Percentiles rank a stretch among this genome's conserved stretches.
phyloP scores from a whole-genome alignment of 1,139 yeast species.

The Protomyces inouyei region DNA sequence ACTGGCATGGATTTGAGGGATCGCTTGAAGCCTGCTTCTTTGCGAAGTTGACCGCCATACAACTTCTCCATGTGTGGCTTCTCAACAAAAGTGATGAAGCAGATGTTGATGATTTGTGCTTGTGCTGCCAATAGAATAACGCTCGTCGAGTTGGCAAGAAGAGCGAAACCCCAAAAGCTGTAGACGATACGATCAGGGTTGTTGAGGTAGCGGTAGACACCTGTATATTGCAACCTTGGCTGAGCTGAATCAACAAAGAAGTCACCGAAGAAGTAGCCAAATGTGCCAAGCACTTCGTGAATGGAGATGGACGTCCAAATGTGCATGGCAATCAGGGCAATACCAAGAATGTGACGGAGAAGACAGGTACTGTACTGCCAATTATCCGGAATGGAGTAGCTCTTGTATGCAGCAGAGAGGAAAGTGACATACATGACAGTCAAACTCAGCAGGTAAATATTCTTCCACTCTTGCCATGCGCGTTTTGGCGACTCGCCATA shows the following conservation, averaged over 20 bases:
- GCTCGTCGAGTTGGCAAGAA: slow-evolving; percentile 57
- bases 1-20: slow-evolving; percentile 46
- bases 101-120: slow-evolving; percentile 66
- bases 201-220: slow-evolving; percentile 76
- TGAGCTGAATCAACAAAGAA: slow-evolving; percentile 62
- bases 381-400: slow-evolving; percentile 20
- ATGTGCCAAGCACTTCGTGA: slow-evolving; percentile 69
- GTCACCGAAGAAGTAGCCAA: slow-evolving; percentile 90
- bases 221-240: slow-evolving; percentile 60
- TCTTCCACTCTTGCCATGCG: slow-evolving; percentile 74
- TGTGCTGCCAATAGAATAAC: slow-evolving; percentile 55
- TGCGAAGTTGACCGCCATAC: slow-evolving; percentile 56
- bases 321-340: slow-evolving; percentile 55
- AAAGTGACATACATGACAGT: slow-evolving; percentile 45
- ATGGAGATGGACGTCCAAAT: slow-evolving; percentile 69
- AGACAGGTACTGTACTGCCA: slow-evolving; percentile 37
- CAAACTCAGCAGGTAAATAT: slow-evolving; percentile 53
- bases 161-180: slow-evolving; percentile 70
- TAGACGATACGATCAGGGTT: slow-evolving; percentile 83
- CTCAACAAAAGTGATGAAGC: slow-evolving; percentile 69
- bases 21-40: slow-evolving; percentile 59
- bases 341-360: slow-evolving; percentile 58
- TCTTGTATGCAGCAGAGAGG: slow-evolving; percentile 34
- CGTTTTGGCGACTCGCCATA: slow-evolving; percentile 63
- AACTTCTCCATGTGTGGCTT: slow-evolving; percentile 74